These are phyloP conservation scores for Monosporascus sp. DNA, from an alignment of 2,329 filamentous ascomycete genomes.

Conservation along the genomic window DNA sequence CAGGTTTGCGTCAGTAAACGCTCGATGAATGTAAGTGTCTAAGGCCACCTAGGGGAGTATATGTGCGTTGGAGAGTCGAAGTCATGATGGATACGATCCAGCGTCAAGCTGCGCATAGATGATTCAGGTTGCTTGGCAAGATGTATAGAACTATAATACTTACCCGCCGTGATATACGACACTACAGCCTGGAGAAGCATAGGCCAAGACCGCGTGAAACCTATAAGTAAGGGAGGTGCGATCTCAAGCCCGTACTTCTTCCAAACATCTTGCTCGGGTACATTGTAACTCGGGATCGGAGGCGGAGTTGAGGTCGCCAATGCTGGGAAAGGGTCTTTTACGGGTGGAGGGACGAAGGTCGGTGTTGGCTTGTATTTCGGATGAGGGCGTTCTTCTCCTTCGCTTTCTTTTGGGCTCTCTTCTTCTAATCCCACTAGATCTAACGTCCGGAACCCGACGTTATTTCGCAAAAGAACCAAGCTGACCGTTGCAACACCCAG, in stretches of 20 bases:
- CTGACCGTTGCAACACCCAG: too few relatives aligned
- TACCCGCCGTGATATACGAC: conserved; percentile 49
- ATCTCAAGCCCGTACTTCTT: conserved; percentile 32
- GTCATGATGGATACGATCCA: background rate
- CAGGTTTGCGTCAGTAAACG: background rate
- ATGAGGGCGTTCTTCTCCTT: conserved; percentile 4
- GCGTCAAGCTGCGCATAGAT: background rate
- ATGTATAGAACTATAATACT: background rate
- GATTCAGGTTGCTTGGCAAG: too few relatives aligned
- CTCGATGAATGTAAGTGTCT: too few relatives aligned
- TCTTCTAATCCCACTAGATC: background rate
- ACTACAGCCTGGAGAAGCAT: conserved; percentile 52
- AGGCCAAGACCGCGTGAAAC: conserved; percentile 54
- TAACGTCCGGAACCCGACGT: too few relatives aligned
- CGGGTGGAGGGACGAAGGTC: conserved; percentile 30
- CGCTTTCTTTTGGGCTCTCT: background rate
- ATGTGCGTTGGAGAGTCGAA: too few relatives aligned
- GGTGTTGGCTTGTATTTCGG: conserved; percentile 30
- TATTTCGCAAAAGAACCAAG: too few relatives aligned
- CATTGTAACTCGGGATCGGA: conserved; percentile 41
- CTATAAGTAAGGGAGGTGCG: conserved; percentile 50
- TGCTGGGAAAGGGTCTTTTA: conserved; percentile 39
- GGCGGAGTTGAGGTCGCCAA: conserved; percentile 31
- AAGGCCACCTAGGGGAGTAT: too few relatives aligned
- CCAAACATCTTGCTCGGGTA: conserved; percentile 32